These are phyloP conservation scores for Fusarium globosum DNA, from an alignment of 2,329 filamentous ascomycete genomes.

Conservation along the genomic window DNA sequence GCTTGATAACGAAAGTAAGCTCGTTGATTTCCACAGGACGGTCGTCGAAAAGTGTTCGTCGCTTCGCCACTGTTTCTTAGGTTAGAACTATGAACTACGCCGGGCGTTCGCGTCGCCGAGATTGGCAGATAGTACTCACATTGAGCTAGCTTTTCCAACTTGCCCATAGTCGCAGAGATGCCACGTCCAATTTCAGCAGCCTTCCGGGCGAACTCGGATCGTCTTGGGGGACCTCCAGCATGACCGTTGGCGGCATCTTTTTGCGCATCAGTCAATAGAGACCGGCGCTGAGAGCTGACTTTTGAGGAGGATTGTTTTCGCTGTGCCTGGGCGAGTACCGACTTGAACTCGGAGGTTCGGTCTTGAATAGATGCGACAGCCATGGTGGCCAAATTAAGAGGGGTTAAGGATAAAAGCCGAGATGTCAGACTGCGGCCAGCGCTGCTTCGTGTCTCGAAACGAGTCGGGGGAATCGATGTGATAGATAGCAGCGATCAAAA, in stretches of 20 bases:
- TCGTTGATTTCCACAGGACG: slow-evolving; percentile 96
- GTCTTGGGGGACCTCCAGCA: slow-evolving; percentile 61
- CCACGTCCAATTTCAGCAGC: slow-evolving; percentile 92
- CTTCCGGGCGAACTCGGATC: slow-evolving; percentile 92
- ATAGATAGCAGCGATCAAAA: slow-evolving; percentile 1
- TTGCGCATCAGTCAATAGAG: slow-evolving; percentile 79
- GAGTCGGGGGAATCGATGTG: background rate
- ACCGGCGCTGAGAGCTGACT: slow-evolving; percentile 81
- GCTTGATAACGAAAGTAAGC: slow-evolving; percentile 97
- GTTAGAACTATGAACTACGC: slow-evolving; percentile 14
- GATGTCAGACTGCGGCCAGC: slow-evolving; percentile 50
- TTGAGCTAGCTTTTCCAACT: slow-evolving; percentile 92
- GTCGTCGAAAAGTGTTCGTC: slow-evolving; percentile 97
- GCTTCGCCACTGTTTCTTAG: slow-evolving; percentile 77
- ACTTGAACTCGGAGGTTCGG: slow-evolving; percentile 93
- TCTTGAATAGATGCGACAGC: slow-evolving; percentile 88
- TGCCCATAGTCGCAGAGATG: slow-evolving; percentile 92
- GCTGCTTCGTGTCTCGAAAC: slow-evolving; percentile 45
- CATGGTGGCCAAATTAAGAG: slow-evolving; percentile 56
- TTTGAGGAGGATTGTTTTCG: slow-evolving; percentile 81
- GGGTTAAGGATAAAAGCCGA: slow-evolving; percentile 29
- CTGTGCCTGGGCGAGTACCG: slow-evolving; percentile 88
- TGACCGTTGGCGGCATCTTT: slow-evolving; percentile 69
- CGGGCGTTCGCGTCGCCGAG: background rate
- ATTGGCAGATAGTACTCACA: slow-evolving; percentile 58